Percentiles rank a stretch among this genome's conserved stretches.
Conservation (phyloP, 2,329 filamentous ascomycete species). For the Aspergillus oerlinghausenensis region DNA sequence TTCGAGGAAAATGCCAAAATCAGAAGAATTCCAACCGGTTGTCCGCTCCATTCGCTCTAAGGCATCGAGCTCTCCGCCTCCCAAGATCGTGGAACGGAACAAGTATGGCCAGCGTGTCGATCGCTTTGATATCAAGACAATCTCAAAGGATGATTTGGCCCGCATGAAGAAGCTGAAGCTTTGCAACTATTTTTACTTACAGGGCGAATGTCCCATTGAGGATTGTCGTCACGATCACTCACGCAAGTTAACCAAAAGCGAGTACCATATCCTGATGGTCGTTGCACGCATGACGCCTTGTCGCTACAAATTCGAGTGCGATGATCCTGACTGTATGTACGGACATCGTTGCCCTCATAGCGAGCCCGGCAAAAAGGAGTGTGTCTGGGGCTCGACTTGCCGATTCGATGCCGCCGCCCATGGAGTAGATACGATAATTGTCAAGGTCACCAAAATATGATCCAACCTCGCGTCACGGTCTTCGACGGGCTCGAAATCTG, state of each 20-base stretch:
- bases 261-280: slow-evolving; percentile 51
- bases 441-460: slow-evolving; percentile 48
- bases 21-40: slow-evolving; percentile 34
- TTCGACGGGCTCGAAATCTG: not conserved
- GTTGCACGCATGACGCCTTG: slow-evolving; percentile 62
- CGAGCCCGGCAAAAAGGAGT: slow-evolving; percentile 49
- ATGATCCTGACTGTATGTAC: slow-evolving; percentile 59
- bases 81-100: slow-evolving; percentile 50
- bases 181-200: slow-evolving; percentile 59
- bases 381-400: slow-evolving; percentile 55
- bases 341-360: slow-evolving; percentile 59
- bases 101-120: slow-evolving; percentile 58
- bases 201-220: slow-evolving; percentile 53
- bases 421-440: slow-evolving; percentile 53
- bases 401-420: slow-evolving; percentile 56
- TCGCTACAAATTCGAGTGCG: slow-evolving; percentile 52
- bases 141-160: slow-evolving; percentile 52
- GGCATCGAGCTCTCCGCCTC: slow-evolving; percentile 24
- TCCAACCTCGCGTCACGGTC: not conserved
- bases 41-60: slow-evolving; percentile 38
- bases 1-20: slow-evolving; percentile 33
- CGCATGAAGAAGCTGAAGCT: slow-evolving; percentile 59
- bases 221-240: slow-evolving; percentile 53
- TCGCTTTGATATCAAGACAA: slow-evolving; percentile 46
- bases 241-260: slow-evolving; percentile 49